phyloP scores from a whole-genome alignment of 2,329 filamentous ascomycete species.

The Pestalotiopsis sp. region DNA sequence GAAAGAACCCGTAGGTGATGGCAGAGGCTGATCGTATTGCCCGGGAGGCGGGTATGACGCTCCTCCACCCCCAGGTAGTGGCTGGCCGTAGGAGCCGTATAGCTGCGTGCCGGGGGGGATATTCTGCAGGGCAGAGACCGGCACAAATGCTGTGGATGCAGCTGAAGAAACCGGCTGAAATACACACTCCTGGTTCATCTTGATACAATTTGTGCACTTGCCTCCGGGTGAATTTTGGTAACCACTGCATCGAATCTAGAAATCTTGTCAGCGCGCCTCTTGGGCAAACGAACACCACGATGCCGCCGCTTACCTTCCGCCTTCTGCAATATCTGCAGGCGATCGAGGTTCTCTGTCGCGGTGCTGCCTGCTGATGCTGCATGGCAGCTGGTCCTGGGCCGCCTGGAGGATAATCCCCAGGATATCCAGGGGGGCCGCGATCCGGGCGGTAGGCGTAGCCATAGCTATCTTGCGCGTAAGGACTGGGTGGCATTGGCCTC shows the following conservation, averaged over 20 bases:
- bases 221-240: conserved; percentile 61
- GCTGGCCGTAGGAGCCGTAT: conserved; percentile 60
- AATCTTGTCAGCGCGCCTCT: conserved; percentile 23
- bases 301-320: conserved; percentile 49
- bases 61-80: conserved; percentile 38
- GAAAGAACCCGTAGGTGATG: conserved; percentile 37
- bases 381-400: conserved; percentile 38
- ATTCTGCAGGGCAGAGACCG: conserved; percentile 59
- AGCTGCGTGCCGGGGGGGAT: conserved; percentile 58
- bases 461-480: conserved; percentile 23
- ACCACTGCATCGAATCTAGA: conserved; percentile 62
- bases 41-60: conserved; percentile 19
- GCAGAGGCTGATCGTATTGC: conserved; percentile 33
- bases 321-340: conserved; percentile 64
- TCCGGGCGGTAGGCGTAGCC: conserved; percentile 35
- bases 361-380: conserved; percentile 55
- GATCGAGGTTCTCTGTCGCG: conserved; percentile 60
- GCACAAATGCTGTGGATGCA: conserved; percentile 59
- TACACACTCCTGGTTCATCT: conserved; percentile 63
- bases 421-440: conserved; percentile 26
- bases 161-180: conserved; percentile 62
- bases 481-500: conserved; percentile 13
- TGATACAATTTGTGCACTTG: conserved; percentile 62
- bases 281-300: conserved; percentile 12
- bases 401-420: conserved; percentile 30